phyloP scores from a whole-genome alignment of 2,329 filamentous ascomycete genomes.

The Mycosphaerelloides madeirae region DNA sequence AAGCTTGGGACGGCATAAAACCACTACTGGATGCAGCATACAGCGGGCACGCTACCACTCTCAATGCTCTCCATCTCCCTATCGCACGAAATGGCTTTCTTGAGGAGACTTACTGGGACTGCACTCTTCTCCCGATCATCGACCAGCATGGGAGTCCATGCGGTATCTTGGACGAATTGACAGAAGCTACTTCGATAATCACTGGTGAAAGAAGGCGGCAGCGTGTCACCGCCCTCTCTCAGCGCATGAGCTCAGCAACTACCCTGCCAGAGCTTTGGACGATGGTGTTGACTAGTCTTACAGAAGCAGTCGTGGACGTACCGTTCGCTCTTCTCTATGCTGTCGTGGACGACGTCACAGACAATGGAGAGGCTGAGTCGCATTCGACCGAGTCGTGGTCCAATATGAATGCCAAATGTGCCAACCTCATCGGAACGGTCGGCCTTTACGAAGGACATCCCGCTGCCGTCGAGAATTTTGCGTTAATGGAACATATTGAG shows the following conservation, averaged over 20 bases:
- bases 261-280: conserved; percentile 24
- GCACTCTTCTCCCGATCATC: conserved; percentile 26
- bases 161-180: conserved; percentile 26
- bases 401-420: conserved; percentile 13
- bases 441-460: conserved; percentile 27
- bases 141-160: conserved; percentile 16
- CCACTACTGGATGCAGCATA: conserved; percentile 21
- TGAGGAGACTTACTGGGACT: conserved; percentile 30
- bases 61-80: conserved; percentile 18
- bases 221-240: conserved; percentile 16
- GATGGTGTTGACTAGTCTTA: conserved; percentile 17
- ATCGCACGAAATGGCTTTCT: conserved; percentile 25
- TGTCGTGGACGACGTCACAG: conserved; percentile 17
- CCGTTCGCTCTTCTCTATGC: conserved; percentile 27
- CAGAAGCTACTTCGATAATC: conserved; percentile 22
- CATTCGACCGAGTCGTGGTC: conserved; percentile 9
- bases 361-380: conserved; percentile 5
- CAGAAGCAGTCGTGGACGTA: conserved; percentile 19
- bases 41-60: conserved; percentile 17
- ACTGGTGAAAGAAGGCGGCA: conserved; percentile 21
- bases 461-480: conserved; percentile 21
- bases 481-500: conserved; percentile 9
- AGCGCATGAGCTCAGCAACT: conserved; percentile 11
- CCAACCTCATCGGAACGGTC: conserved; percentile 24
- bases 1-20: conserved; percentile 20